phyloP scores from a whole-genome alignment of 1,284 basidiomycete genomes.

The Porogramme epimiltina region DNA sequence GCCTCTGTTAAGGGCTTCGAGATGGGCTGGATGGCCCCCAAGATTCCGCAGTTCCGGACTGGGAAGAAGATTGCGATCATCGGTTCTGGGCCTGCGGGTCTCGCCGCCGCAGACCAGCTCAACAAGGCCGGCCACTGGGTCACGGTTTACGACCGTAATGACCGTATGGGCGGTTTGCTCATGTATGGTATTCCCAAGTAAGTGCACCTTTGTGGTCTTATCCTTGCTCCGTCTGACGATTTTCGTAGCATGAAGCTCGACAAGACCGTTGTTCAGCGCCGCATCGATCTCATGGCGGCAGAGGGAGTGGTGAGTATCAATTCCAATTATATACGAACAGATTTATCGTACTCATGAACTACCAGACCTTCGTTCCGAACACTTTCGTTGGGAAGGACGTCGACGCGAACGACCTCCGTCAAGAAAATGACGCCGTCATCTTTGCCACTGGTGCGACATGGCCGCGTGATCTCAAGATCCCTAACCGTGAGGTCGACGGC shows the following conservation, averaged over 20 bases:
- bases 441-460: slow-evolving; percentile 91
- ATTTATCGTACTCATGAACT: background rate
- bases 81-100: slow-evolving; percentile 89
- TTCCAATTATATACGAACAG: background rate
- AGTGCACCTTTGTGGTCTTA: background rate
- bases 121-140: slow-evolving; percentile 94
- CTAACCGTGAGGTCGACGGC: slow-evolving; percentile 82
- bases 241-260: slow-evolving; percentile 85
- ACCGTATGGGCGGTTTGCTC: slow-evolving; percentile 90
- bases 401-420: slow-evolving; percentile 68
- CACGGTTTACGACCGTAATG: slow-evolving; percentile 93
- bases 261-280: slow-evolving; percentile 86
- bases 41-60: slow-evolving; percentile 76
- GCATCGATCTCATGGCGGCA: slow-evolving; percentile 87
- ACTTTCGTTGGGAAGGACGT: slow-evolving; percentile 83
- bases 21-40: slow-evolving; percentile 93
- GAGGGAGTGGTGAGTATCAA: slow-evolving; percentile 67
- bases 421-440: slow-evolving; percentile 83
- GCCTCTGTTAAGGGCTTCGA: slow-evolving; percentile 75
- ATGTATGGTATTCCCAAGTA: slow-evolving; percentile 89
- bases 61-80: slow-evolving; percentile 87
- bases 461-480: slow-evolving; percentile 90
- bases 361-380: slow-evolving; percentile 72
- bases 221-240: background rate
- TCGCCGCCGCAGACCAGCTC: slow-evolving; percentile 87